phyloP scores from a whole-genome alignment of 441 rosid species.

The Populus hybrid region DNA sequence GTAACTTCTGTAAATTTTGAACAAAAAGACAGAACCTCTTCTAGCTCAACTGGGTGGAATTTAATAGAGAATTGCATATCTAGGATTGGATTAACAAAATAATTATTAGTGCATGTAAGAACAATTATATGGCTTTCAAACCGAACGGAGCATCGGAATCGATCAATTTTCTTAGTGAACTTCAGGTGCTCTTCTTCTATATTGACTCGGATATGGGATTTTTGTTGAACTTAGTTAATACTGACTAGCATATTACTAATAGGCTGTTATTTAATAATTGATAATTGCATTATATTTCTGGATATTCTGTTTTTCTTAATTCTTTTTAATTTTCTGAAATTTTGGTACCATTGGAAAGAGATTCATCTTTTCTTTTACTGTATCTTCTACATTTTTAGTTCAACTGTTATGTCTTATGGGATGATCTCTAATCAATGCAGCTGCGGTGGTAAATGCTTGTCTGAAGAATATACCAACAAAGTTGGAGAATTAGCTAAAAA shows the following conservation, averaged over 20 bases:
- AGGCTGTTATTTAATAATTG: background rate
- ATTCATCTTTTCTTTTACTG: background rate
- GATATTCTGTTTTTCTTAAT: background rate
- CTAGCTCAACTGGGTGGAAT: background rate
- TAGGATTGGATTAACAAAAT: background rate
- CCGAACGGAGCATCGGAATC: too few species aligned
- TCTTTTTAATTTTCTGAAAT: background rate
- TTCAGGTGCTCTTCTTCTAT: too few species aligned
- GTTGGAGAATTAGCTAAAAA: conserved; percentile 82
- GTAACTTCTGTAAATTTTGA: too few species aligned
- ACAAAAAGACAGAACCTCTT: background rate
- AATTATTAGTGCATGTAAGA: background rate
- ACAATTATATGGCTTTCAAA: too few species aligned
- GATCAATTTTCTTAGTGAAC: too few species aligned
- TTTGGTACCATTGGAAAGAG: background rate
- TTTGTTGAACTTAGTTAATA: background rate
- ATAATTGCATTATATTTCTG: background rate
- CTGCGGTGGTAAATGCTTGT: conserved; percentile 79
- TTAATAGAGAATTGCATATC: background rate
- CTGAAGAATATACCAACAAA: conserved; percentile 61
- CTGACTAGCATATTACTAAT: background rate
- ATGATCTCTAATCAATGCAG: conserved; percentile 40
- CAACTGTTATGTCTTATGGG: conserved; percentile 8
- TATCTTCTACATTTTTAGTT: background rate
- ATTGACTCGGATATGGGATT: background rate